Conservation (phyloP, 805 yeast species). For the Saccharomyces paradoxus region DNA sequence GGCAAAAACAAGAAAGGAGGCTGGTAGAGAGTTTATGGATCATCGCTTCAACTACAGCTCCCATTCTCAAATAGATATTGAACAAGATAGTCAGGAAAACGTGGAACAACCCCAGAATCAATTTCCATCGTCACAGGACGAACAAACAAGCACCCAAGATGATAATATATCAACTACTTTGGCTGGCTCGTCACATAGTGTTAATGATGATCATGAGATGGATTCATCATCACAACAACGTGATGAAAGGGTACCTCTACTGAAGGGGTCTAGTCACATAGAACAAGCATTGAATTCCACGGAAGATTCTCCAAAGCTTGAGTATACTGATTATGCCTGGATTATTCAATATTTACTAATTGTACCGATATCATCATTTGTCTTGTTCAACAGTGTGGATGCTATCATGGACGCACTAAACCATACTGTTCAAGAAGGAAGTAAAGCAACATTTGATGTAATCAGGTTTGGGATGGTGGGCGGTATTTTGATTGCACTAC, state of each 20-base stretch:
- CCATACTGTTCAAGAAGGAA: slow-evolving; percentile 66
- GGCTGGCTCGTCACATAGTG: not conserved
- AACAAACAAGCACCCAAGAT: not conserved
- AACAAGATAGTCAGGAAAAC: slow-evolving; percentile 3
- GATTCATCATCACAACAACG: not conserved
- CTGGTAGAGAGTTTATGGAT: not conserved
- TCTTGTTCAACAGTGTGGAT: slow-evolving; percentile 45
- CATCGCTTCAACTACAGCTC: slow-evolving; percentile 2
- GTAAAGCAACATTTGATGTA: slow-evolving; percentile 30
- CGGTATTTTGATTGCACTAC: slow-evolving; percentile 36
- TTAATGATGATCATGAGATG: not conserved
- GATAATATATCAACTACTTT: not conserved
- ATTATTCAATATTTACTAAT: slow-evolving; percentile 58
- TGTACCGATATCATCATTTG: slow-evolving; percentile 55
- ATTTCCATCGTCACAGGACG: not conserved
- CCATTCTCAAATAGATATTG: not conserved
- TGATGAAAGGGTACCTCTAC: slow-evolving; percentile 32
- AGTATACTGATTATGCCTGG: slow-evolving; percentile 62
- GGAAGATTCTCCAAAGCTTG: not conserved
- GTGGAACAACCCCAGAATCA: not conserved
- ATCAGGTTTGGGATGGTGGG: slow-evolving; percentile 25
- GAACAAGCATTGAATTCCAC: not conserved
- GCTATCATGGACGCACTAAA: slow-evolving; percentile 54
- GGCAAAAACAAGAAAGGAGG: not conserved
- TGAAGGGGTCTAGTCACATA: slow-evolving; percentile 8